Conservation (phyloP, 2,329 filamentous ascomycete genomes). For the Rutstroemia sp. region DNA sequence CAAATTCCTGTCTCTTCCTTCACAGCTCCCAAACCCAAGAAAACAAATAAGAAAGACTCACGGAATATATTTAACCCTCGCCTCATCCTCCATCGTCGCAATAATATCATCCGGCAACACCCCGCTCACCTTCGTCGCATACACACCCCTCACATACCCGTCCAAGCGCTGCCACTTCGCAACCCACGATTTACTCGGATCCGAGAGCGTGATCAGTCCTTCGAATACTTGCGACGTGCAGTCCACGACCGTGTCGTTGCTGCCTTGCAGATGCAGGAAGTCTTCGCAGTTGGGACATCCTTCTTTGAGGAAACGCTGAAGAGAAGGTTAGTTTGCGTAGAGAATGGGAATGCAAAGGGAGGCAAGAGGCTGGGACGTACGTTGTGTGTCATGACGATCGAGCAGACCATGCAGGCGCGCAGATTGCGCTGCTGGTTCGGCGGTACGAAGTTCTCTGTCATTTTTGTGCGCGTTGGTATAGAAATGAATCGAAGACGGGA, state of each 20-base stretch:
- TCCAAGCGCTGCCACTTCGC: slow-evolving; percentile 94
- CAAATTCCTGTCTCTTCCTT: too few relatives aligned
- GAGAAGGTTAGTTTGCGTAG: neutral
- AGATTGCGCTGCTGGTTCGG: slow-evolving; percentile 74
- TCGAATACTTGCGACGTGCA: slow-evolving; percentile 97
- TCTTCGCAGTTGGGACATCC: slow-evolving; percentile 97
- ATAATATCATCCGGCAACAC: slow-evolving; percentile 62
- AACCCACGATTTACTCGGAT: slow-evolving; percentile 85
- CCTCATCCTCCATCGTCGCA: slow-evolving; percentile 53
- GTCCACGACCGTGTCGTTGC: slow-evolving; percentile 74
- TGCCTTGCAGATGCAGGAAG: slow-evolving; percentile 75
- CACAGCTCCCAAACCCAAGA: neutral
- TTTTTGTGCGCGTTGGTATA: slow-evolving; percentile 5
- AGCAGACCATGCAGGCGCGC: slow-evolving; percentile 98
- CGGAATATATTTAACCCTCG: slow-evolving; percentile 59
- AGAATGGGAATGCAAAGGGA: too few relatives aligned
- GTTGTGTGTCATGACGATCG: slow-evolving; percentile 76
- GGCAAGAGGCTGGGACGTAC: slow-evolving; percentile 39
- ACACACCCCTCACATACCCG: slow-evolving; percentile 79
- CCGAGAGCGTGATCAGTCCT: slow-evolving; percentile 76
- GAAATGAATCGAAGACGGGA: neutral
- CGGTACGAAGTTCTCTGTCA: slow-evolving; percentile 57
- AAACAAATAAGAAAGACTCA: slow-evolving; percentile 34
- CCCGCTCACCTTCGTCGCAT: slow-evolving; percentile 91
- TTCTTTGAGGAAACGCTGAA: slow-evolving; percentile 72